Evolutionary conservation across 495 filamentous ascomycete species (phyloP), one percentile per base, ranked within the genome.

Genomic region (Penicillium paxilli): DNA sequence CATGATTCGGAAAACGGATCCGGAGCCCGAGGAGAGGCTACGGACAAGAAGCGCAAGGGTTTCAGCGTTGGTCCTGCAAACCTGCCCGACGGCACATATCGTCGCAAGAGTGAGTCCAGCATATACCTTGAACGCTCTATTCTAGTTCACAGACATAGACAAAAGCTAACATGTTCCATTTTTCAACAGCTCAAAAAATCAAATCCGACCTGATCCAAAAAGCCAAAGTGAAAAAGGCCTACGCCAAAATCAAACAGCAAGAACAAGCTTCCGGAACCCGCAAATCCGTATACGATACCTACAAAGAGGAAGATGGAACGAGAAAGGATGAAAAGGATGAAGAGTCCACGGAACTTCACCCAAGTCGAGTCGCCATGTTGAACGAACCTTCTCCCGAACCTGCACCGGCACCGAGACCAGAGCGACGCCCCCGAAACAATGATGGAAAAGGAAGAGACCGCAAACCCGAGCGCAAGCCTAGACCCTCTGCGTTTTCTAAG

Each of bases 151-250:
- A n/a, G n/a, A n/a, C n/a, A n/a, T n/a, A n/a, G n/a, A n/a, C n/a
- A n/a, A n/a, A n/a, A n/a, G 8, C 48, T 42, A 48, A 48, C n/a
- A n/a, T n/a, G n/a, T 30, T 23, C 40, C 55, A 44, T 54, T 58
- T 49, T 28, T 21, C 46, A 19, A 54, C 59, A 97, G 93, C 88
- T 44, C 84, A 91, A 75, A 96, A 95, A 71, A 94, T 97, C 63
- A 98, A 98, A 69, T 79, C 86, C 50, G 83, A 89, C 57, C 77
- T 98, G 44, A 96, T 98, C 67, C 83, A 90, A 66, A 95, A 92
- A 70, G 92, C 93, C 60, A 96, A 96, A 71, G 80, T 96, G 44
- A 96, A 92, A 71, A 96, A 96, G 71, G 80, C 89, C 38, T 97
- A 96, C 68, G 88, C 86, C 60, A 98, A 96, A 70, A 73, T 96